Percentiles rank a stretch among this genome's conserved stretches.
Evolutionary conservation across 108 stramenopile genomes (phyloP).

Genomic region (Fistulifera pelliculosa): DNA sequence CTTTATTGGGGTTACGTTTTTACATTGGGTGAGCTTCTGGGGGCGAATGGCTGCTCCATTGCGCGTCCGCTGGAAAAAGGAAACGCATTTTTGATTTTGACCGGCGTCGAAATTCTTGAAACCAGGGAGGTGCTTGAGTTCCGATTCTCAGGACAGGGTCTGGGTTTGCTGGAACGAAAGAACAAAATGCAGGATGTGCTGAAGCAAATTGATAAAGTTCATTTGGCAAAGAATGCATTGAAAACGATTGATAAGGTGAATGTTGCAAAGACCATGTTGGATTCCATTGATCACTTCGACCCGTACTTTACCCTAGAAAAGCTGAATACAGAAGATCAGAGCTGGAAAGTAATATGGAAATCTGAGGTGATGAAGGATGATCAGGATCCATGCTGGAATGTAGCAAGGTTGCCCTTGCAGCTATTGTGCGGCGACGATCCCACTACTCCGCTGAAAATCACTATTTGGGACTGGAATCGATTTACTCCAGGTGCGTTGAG

Average conservation of each 20-base stretch:
- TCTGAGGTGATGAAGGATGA: conserved; percentile 38
- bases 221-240: not conserved
- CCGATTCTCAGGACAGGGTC: conserved; percentile 33
- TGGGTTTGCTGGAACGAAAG: conserved; percentile 24
- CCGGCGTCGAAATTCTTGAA: conserved; percentile 30
- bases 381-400: conserved; percentile 38
- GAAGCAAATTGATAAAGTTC: conserved; percentile 2
- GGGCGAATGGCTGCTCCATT: conserved; percentile 33
- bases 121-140: conserved; percentile 39
- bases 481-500: conserved; percentile 8
- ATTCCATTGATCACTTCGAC: conserved; percentile 16
- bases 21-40: conserved; percentile 46
- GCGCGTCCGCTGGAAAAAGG: conserved; percentile 22
- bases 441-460: conserved; percentile 43
- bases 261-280: conserved; percentile 17
- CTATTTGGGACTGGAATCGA: conserved; percentile 46
- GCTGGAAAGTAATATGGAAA: conserved; percentile 52
- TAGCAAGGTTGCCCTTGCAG: conserved; percentile 39
- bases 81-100: conserved; percentile 27
- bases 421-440: conserved; percentile 45
- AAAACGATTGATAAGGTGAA: conserved; percentile 2
- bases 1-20: conserved; percentile 42
- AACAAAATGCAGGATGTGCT: conserved; percentile 4
- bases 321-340: conserved; percentile 46
- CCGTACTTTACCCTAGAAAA: conserved; percentile 39